Percentiles rank a stretch among this genome's conserved stretches.
These are phyloP conservation scores for Debaryomyces castellii DNA, from an alignment of 805 yeast genomes.

Conservation along the genomic window DNA sequence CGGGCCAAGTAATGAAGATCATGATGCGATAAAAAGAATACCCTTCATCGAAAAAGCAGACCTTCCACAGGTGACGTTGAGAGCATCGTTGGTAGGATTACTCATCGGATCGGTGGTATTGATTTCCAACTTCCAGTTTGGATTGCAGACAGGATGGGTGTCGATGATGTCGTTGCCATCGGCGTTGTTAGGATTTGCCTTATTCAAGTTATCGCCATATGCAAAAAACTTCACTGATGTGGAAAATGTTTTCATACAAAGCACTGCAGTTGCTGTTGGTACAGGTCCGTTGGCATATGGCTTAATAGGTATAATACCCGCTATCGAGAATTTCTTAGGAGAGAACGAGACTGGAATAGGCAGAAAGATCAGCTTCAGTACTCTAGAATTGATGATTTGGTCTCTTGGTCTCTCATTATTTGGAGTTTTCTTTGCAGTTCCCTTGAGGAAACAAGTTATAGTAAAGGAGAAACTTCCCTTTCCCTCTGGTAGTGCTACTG, in stretches of 20 bases:
- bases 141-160: constrained; percentile 98
- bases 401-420: constrained; percentile 84
- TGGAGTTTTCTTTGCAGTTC: constrained; percentile 94
- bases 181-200: constrained; percentile 81
- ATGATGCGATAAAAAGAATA: not conserved
- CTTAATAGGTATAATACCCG: constrained; percentile 92
- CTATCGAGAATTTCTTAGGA: constrained; percentile 84
- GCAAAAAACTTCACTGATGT: constrained; percentile 60
- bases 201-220: constrained; percentile 65
- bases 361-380: constrained; percentile 30
- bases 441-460: constrained; percentile 81
- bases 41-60: constrained; percentile 49
- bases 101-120: constrained; percentile 84
- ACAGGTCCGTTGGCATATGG: constrained; percentile 97
- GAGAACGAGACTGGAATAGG: constrained; percentile 72
- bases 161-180: constrained; percentile 98
- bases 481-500: constrained; percentile 96
- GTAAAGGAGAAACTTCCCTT: constrained; percentile 85
- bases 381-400: constrained; percentile 72
- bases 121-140: constrained; percentile 91
- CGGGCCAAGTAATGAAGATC: not conserved
- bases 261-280: constrained; percentile 94
- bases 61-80: constrained; percentile 64
- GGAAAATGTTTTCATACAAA: constrained; percentile 91
- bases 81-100: constrained; percentile 77